Conservation (phyloP, 805 yeast species). For the Myxozyma monticola region DNA sequence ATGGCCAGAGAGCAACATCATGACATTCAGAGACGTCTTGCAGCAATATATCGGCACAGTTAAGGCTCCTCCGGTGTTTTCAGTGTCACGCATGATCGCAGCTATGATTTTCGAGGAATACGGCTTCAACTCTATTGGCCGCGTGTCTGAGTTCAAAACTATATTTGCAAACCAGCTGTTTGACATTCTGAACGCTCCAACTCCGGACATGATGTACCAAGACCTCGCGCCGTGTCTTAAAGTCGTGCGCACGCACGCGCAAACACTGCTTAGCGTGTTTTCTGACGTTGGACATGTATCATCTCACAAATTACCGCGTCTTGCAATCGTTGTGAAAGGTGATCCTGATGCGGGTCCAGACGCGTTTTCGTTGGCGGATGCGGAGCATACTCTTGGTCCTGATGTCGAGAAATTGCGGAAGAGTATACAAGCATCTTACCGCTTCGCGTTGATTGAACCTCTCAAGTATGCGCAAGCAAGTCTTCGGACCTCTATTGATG, state of each 20-base stretch:
- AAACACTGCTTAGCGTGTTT: slow-evolving; percentile 76
- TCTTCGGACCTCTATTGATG: slow-evolving; percentile 63
- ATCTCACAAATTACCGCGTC: slow-evolving; percentile 67
- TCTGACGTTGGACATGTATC: slow-evolving; percentile 74
- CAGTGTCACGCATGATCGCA: slow-evolving; percentile 76
- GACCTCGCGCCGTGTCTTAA: slow-evolving; percentile 85
- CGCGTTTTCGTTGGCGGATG: slow-evolving; percentile 80
- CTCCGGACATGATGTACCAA: slow-evolving; percentile 55
- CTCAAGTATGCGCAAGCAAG: slow-evolving; percentile 77
- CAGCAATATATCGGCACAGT: slow-evolving; percentile 11
- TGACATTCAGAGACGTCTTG: slow-evolving; percentile 17
- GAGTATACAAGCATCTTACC: slow-evolving; percentile 63
- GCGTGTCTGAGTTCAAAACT: slow-evolving; percentile 8
- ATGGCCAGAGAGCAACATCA: slow-evolving; percentile 25
- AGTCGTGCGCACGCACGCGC: slow-evolving; percentile 83
- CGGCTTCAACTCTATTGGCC: slow-evolving; percentile 3
- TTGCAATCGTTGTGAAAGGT: slow-evolving; percentile 91
- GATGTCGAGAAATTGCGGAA: slow-evolving; percentile 66
- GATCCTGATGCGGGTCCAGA: slow-evolving; percentile 92
- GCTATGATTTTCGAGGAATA: slow-evolving; percentile 72
- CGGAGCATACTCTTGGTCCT: slow-evolving; percentile 65
- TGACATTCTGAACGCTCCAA: slow-evolving; percentile 12
- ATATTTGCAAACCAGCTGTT: slow-evolving; percentile 5
- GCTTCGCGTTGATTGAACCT: slow-evolving; percentile 68
- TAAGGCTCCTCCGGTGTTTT: slow-evolving; percentile 51